Base-by-base conservation (phyloP, 345 rosid species). In the Citrus reticulata region DNA sequence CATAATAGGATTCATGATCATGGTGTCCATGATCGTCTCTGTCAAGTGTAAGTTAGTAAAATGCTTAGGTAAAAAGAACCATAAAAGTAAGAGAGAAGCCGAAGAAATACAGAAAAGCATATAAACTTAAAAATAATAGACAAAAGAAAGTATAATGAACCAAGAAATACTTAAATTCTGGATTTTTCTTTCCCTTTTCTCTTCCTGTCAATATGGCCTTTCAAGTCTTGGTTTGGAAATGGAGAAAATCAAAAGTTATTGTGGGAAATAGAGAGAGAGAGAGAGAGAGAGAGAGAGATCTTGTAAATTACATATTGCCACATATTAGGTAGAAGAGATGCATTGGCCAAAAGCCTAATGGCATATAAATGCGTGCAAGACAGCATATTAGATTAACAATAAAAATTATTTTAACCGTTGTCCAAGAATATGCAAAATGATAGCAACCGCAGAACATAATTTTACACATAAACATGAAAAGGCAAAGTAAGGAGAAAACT, bases 1-100 rank as follows among this genome's bases (percentile, higher is more conserved):
- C 99, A 88, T 97, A 94, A 84, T 97, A 97, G 40, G 98, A 93
- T 81, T 97, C 99, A 86, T 97, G 99, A 5, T 94, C 97, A 79
- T 97, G 98, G 78, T 91, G 98, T 67, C 94, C 93, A 80, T 90
- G 94, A 11, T 92, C 98, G 71, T 92, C 97, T 85, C 98, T 96
- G 87, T 81, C 34, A 87, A 70, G 68, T 68, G 75, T 68, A 71
- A 59, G 77, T 75, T 78, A 72, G 40, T 25, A 19, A 78, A 77
- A 73, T 10, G 69, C 60, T 54, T 65, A 54, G 67, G 71, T 14
- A 71, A 49, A 69, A 51, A 73, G 71, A 40, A 68, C 32, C 20
- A 24, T 16, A 35, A 37, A 37, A 10, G 74, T 32, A 59, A 67
- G 74, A 27, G 30, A 17, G 39, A 60, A 34, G 69, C 2, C 19